These are phyloP conservation scores for Silene coronaria DNA, from an alignment of 179 eudicot genomes.

Conservation along the genomic window DNA sequence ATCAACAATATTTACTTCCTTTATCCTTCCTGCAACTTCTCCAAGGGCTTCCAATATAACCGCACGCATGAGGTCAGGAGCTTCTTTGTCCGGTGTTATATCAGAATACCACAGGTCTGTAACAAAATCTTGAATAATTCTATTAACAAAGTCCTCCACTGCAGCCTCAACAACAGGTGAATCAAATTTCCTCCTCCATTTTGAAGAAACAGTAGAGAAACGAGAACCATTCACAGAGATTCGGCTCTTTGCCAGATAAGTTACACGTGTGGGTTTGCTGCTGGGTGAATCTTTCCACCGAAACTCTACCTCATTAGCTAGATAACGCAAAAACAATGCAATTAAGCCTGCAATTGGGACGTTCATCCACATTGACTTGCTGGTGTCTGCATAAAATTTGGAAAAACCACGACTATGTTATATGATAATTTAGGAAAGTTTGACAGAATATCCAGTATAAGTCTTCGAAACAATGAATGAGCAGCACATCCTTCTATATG, in stretches of 20 bases:
- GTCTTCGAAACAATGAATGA: neutral
- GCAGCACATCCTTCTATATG: neutral
- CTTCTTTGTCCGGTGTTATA: constrained; percentile 93
- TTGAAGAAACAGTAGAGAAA: constrained; percentile 48
- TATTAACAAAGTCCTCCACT: constrained; percentile 67
- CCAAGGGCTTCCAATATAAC: constrained; percentile 85
- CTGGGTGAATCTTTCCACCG: constrained; percentile 48
- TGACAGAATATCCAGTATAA: neutral
- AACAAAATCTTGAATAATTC: constrained; percentile 79
- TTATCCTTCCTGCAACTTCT: constrained; percentile 81
- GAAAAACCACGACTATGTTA: neutral
- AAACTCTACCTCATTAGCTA: constrained; percentile 70
- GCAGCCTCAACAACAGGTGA: constrained; percentile 91
- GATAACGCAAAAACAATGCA: constrained; percentile 51
- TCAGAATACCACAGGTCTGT: constrained; percentile 82
- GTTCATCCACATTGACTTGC: constrained; percentile 99
- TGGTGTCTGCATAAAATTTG: constrained; percentile 61
- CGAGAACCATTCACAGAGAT: constrained; percentile 62
- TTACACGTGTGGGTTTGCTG: constrained; percentile 43
- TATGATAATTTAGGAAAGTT: neutral
- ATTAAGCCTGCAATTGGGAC: constrained; percentile 68
- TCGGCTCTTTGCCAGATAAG: constrained; percentile 65
- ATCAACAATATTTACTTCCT: constrained; percentile 86
- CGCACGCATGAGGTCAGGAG: constrained; percentile 67
- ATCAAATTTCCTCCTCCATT: constrained; percentile 83